Evolutionary conservation across 1,284 basidiomycete genomes (phyloP).

Genomic region (Puccinia horiana): DNA sequence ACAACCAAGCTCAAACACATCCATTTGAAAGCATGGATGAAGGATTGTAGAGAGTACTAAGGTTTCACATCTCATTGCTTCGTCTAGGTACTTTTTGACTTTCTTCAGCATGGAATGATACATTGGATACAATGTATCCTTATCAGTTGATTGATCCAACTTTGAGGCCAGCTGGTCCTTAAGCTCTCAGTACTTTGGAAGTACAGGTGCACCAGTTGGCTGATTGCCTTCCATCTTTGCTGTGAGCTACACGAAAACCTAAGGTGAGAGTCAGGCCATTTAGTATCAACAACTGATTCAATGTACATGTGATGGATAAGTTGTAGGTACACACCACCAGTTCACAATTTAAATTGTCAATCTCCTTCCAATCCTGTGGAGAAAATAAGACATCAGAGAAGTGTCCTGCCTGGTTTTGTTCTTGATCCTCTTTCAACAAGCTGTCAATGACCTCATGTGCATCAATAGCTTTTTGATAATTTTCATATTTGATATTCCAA

Average conservation of each 20-base stretch:
- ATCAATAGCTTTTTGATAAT: too few relatives aligned
- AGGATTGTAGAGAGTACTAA: background rate
- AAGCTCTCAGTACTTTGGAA: background rate
- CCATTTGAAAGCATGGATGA: background rate
- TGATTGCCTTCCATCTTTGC: background rate
- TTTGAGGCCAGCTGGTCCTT: background rate
- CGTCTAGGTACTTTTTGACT: background rate
- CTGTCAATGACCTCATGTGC: too few relatives aligned
- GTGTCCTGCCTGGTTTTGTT: background rate
- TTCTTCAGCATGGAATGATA: background rate
- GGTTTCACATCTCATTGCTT: background rate
- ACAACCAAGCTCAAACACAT: background rate
- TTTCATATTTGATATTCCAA: background rate
- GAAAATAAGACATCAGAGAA: background rate
- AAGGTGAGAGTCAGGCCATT: background rate
- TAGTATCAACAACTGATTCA: too few relatives aligned
- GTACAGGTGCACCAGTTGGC: background rate
- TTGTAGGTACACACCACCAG: background rate
- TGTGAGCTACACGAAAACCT: background rate
- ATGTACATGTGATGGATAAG: too few relatives aligned
- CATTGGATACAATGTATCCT: conserved; percentile 3
- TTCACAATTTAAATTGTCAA: too few relatives aligned
- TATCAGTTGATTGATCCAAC: background rate
- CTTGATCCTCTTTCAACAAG: background rate
- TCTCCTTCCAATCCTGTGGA: background rate